Evolutionary conservation across 345 rosid species (phyloP).

Genomic region (Ricinus communis): DNA sequence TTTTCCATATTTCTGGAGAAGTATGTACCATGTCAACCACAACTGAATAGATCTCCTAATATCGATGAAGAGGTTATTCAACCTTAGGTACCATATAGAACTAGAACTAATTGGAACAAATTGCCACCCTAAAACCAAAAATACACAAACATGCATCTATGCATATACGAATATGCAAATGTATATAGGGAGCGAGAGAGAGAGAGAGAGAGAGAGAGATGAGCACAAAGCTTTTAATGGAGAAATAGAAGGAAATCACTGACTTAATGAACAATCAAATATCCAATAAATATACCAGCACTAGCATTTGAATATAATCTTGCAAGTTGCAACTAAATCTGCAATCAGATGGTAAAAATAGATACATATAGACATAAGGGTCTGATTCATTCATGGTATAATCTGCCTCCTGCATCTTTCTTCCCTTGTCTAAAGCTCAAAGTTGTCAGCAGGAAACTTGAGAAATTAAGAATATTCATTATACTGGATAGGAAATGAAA

Average conservation of each 20-base stretch:
- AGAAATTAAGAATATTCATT: neutral
- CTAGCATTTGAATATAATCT: neutral
- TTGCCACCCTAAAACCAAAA: neutral
- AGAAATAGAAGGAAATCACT: neutral
- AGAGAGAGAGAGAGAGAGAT: neutral
- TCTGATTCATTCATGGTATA: neutral
- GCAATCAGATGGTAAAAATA: neutral
- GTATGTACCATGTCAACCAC: neutral
- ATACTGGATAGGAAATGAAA: neutral
- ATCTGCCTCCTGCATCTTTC: neutral
- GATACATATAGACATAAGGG: neutral
- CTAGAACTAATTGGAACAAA: neutral
- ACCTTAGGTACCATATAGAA: neutral
- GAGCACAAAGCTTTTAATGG: neutral
- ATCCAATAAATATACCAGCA: neutral
- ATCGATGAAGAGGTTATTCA: neutral
- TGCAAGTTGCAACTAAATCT: slow-evolving; percentile 7
- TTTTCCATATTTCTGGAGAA: neutral
- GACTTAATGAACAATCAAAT: neutral
- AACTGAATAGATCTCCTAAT: neutral
- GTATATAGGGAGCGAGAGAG: too few species aligned
- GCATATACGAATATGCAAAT: neutral
- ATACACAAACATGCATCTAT: neutral
- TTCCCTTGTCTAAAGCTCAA: neutral
- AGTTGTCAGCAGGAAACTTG: neutral